These are phyloP conservation scores for Hygrophoropsis aurantiaca DNA, from an alignment of 768 basidiomycete species.

Conservation along the genomic window DNA sequence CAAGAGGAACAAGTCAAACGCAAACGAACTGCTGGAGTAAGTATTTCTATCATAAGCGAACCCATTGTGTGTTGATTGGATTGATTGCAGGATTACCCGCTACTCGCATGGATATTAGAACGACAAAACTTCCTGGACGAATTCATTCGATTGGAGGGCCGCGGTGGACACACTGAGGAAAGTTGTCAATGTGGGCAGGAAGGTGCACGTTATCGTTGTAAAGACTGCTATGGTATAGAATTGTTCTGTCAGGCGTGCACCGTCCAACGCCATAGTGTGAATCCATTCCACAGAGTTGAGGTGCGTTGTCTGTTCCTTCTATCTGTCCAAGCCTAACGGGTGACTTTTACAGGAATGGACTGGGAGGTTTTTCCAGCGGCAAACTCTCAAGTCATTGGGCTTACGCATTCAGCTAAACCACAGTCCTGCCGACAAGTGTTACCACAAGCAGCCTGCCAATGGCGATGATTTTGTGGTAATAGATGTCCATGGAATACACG, in stretches of 20 bases:
- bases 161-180: not conserved
- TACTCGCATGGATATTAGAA: not conserved
- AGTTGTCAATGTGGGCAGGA: not conserved
- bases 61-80: not conserved
- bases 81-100: not conserved
- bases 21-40: not conserved
- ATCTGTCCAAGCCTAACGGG: not conserved
- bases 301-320: not conserved
- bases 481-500: constrained; percentile 9
- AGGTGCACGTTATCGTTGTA: not conserved
- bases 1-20: too few species aligned
- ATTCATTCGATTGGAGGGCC: not conserved
- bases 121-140: not conserved
- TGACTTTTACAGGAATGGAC: constrained; percentile 15
- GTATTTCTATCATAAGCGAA: not conserved
- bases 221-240: not conserved
- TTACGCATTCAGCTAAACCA: constrained; percentile 6
- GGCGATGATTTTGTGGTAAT: constrained; percentile 8
- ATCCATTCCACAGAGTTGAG: not conserved
- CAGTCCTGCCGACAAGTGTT: not conserved
- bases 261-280: not conserved
- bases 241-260: not conserved
- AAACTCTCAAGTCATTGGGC: constrained; percentile 1
- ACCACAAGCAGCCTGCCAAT: not conserved
- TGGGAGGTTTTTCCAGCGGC: constrained; percentile 1